A percentile compares a stretch with the other conserved stretches of the same genome.
These are phyloP conservation scores for Russula dissimulans DNA, from an alignment of 768 basidiomycete genomes.

Conservation along the genomic window DNA sequence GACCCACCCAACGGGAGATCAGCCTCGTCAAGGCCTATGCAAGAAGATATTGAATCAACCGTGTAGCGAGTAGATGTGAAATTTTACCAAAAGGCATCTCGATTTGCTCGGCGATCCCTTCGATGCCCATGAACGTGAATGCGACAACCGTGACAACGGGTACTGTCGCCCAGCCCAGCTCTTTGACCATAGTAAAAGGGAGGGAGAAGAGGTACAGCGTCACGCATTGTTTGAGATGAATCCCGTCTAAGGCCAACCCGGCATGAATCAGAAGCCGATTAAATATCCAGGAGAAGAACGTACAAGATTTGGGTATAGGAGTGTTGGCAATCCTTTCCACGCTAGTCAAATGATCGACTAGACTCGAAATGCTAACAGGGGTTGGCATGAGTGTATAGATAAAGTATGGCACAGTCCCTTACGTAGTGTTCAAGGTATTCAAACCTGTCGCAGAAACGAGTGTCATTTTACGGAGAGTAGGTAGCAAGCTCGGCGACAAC, in stretches of 20 bases:
- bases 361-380: slow-evolving; percentile 50
- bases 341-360: slow-evolving; percentile 76
- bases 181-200: slow-evolving; percentile 76
- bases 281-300: slow-evolving; percentile 21
- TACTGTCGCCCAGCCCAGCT: slow-evolving; percentile 75
- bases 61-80: background rate
- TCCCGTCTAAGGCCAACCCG: slow-evolving; percentile 47
- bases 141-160: slow-evolving; percentile 82
- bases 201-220: slow-evolving; percentile 85
- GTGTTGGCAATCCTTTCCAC: slow-evolving; percentile 93
- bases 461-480: background rate
- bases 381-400: background rate
- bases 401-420: slow-evolving; percentile 25
- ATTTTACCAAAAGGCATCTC: slow-evolving; percentile 84
- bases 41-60: background rate
- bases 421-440: slow-evolving; percentile 67
- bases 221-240: slow-evolving; percentile 95
- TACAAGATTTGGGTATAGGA: slow-evolving; percentile 70
- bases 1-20: slow-evolving; percentile 67
- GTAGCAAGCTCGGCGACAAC: slow-evolving; percentile 8
- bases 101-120: slow-evolving; percentile 91
- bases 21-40: slow-evolving; percentile 35
- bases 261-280: background rate
- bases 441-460: slow-evolving; percentile 37
- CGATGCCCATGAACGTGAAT: slow-evolving; percentile 90